phyloP scores from a whole-genome alignment of 1,284 basidiomycete genomes.

The Melampsora medusae region DNA sequence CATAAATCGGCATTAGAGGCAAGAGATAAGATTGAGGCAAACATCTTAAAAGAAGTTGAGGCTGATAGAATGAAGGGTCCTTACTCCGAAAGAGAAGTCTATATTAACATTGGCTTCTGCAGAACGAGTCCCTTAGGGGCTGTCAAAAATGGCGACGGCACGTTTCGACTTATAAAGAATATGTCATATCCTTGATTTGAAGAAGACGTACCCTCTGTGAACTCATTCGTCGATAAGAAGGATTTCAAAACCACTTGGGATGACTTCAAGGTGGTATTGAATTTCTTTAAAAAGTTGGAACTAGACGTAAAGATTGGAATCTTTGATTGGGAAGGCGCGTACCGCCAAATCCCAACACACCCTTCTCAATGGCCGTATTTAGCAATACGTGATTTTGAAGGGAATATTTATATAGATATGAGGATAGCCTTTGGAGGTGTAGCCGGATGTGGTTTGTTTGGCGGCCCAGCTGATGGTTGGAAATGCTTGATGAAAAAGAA shows the following conservation, averaged over 20 bases:
- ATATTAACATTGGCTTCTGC: background rate
- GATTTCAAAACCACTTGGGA: slow-evolving; percentile 21
- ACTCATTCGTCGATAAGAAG: slow-evolving; percentile 19
- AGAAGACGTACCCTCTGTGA: background rate
- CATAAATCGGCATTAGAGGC: background rate
- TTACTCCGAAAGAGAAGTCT: background rate
- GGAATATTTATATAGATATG: background rate
- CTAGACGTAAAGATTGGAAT: background rate
- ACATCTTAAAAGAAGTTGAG: background rate
- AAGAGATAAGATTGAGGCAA: background rate
- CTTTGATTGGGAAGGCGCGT: slow-evolving; percentile 17
- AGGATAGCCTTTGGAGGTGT: background rate
- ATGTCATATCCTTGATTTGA: background rate
- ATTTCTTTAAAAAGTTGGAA: background rate
- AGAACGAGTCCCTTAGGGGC: background rate
- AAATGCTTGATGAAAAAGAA: background rate
- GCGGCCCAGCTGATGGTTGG: background rate
- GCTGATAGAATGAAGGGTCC: background rate
- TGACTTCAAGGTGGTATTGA: slow-evolving; percentile 5
- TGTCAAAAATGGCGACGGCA: background rate
- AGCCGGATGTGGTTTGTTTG: background rate
- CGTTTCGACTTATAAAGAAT: background rate
- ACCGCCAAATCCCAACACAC: background rate
- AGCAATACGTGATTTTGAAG: background rate
- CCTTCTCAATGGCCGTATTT: slow-evolving; percentile 1